A percentile compares a stretch with the other conserved stretches of the same genome.
phyloP scores from a whole-genome alignment of 1,139 yeast genomes.

The Pneumocystis wakefieldiae region DNA sequence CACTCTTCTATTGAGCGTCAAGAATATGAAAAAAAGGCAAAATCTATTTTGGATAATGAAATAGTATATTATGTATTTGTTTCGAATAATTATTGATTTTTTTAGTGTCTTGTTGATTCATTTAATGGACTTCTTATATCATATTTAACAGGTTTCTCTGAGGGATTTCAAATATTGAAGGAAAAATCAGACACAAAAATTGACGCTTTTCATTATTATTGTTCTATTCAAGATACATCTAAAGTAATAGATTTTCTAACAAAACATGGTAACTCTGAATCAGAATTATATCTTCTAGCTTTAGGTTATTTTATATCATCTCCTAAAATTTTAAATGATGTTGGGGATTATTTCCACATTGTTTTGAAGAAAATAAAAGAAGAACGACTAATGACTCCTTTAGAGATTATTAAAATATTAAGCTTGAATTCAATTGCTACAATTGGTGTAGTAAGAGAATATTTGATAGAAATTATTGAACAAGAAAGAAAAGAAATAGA shows the following conservation, averaged over 20 bases:
- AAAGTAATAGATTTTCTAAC: slow-evolving; percentile 44
- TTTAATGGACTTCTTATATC: slow-evolving; percentile 17
- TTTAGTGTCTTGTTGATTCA: slow-evolving; percentile 27
- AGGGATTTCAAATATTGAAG: slow-evolving; percentile 23
- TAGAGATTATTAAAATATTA: slow-evolving; percentile 60
- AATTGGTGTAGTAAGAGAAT: slow-evolving; percentile 58
- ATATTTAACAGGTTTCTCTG: slow-evolving; percentile 16
- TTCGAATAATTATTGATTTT: slow-evolving; percentile 1
- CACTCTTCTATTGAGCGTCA: slow-evolving; percentile 26
- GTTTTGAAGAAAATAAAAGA: slow-evolving; percentile 42
- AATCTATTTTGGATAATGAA: slow-evolving; percentile 27
- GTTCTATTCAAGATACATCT: slow-evolving; percentile 41
- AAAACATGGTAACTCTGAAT: slow-evolving; percentile 46
- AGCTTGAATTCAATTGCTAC: slow-evolving; percentile 52
- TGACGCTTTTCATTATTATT: slow-evolving; percentile 50
- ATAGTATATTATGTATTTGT: slow-evolving; percentile 22
- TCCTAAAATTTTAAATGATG: slow-evolving; percentile 36
- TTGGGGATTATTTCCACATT: slow-evolving; percentile 36
- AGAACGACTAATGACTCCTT: slow-evolving; percentile 47
- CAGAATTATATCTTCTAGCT: slow-evolving; percentile 52
- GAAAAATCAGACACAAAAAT: slow-evolving; percentile 40
- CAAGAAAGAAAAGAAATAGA: slow-evolving; percentile 49
- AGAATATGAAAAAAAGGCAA: slow-evolving; percentile 56
- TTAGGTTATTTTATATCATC: slow-evolving; percentile 50
- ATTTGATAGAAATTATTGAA: slow-evolving; percentile 47